These are phyloP conservation scores for Aspergillus nidulans DNA, from an alignment of 495 filamentous ascomycete genomes.

Conservation along the genomic window DNA sequence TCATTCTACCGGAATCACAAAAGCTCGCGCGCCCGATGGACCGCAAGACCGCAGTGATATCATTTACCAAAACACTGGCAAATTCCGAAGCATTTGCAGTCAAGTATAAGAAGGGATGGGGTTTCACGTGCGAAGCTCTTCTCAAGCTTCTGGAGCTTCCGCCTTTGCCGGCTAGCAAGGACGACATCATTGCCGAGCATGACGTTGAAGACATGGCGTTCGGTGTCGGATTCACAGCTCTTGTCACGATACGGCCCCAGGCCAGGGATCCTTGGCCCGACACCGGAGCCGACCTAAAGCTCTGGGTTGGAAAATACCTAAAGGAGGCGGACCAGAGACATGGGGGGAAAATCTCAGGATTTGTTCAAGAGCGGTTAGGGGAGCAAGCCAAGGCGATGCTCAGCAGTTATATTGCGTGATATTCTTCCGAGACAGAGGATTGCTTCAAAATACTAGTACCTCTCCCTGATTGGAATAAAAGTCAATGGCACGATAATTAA, in stretches of 20 bases:
- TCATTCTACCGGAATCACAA: slow-evolving; percentile 84
- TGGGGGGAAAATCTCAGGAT: slow-evolving; percentile 49
- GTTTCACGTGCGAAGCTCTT: slow-evolving; percentile 75
- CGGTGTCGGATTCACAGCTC: slow-evolving; percentile 84
- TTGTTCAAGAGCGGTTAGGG: slow-evolving; percentile 56
- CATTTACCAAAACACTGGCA: slow-evolving; percentile 82
- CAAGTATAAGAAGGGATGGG: slow-evolving; percentile 81
- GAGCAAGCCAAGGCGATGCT: slow-evolving; percentile 52
- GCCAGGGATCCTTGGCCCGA: slow-evolving; percentile 75
- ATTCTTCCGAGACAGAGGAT: not conserved
- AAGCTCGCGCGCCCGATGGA: slow-evolving; percentile 81
- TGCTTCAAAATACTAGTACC: not conserved
- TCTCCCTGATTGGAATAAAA: not conserved
- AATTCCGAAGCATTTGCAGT: slow-evolving; percentile 75
- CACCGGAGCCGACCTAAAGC: slow-evolving; percentile 66
- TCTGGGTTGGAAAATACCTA: slow-evolving; percentile 72
- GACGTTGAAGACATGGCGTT: slow-evolving; percentile 94
- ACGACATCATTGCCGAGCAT: slow-evolving; percentile 73
- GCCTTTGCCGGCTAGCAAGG: slow-evolving; percentile 63
- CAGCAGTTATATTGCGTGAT: slow-evolving; percentile 50
- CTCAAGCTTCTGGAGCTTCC: slow-evolving; percentile 85
- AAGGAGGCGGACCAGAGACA: slow-evolving; percentile 55
- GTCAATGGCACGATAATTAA: not conserved
- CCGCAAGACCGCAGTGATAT: slow-evolving; percentile 89
- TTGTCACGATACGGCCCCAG: slow-evolving; percentile 77